Evolutionary conservation across 345 rosid genomes (phyloP).

Genomic region (Acer negundo): DNA sequence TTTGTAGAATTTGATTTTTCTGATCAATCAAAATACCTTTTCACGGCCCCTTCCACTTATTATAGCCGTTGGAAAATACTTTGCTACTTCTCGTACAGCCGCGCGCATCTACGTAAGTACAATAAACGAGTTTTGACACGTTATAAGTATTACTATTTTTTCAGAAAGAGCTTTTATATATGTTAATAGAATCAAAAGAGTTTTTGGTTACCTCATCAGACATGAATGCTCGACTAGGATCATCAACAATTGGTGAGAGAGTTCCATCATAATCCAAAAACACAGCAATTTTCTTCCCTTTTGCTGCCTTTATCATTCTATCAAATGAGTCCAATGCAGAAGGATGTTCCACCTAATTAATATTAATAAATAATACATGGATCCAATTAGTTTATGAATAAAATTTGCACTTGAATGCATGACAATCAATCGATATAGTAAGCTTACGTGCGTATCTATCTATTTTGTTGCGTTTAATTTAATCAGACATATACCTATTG

Average conservation of each 20-base stretch:
- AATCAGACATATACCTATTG: no score
- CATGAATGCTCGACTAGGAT: conserved; percentile 65
- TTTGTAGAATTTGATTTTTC: neutral
- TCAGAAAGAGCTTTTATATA: neutral
- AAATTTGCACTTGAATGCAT: neutral
- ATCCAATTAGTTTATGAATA: neutral
- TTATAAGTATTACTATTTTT: neutral
- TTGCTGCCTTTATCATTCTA: conserved; percentile 46
- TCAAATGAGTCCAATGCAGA: conserved; percentile 54
- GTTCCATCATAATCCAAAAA: conserved; percentile 79
- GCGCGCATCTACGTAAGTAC: conserved; percentile 50
- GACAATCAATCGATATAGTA: no score
- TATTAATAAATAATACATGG: neutral
- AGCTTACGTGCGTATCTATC: no score
- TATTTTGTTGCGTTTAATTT: no score
- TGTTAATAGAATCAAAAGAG: neutral
- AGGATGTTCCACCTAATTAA: conserved; percentile 49
- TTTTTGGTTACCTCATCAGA: conserved; percentile 49
- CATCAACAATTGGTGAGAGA: conserved; percentile 68
- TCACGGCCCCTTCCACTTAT: conserved; percentile 67
- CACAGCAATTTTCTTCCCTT: conserved; percentile 50
- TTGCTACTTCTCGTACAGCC: conserved; percentile 58
- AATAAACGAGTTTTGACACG: no score
- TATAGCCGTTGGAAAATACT: conserved; percentile 62
- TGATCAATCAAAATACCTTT: conserved; percentile 37